Evolutionary conservation across 441 rosid species (phyloP), one percentile per base, ranked within the genome.

Genomic region (Flueggea neowawraea): DNA sequence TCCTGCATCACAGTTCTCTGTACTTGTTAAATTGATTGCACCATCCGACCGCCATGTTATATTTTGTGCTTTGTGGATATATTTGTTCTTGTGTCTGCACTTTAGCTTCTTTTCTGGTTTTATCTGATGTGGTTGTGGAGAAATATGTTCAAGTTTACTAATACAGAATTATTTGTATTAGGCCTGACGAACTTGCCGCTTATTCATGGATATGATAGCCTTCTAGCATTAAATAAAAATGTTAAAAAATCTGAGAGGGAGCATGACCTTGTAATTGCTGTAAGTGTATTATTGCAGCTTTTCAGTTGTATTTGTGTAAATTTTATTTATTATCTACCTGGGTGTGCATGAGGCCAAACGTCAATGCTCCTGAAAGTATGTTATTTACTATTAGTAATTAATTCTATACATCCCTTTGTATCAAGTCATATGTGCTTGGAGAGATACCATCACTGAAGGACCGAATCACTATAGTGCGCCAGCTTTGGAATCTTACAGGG

Each of bases 201-300:
- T 62, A 84, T 94, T 71, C 91, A 86, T 75, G 79, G 98, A 61
- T 89, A 83, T 69, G 69, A 58, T 54, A 90, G 86, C 82, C 73
- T 94, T 65, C 85, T 84, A 71, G 86, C 91, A 13, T 79, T 94
- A 55, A 65, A 63, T 22, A 86, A 87, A 74, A 81, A 70, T 60
- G 68, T 85, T 64, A 71, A 60, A 16, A 87, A 81, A 69, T 75
- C 79, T 0, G 91, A 83, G 77, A 80, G 95, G 78, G 67, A 85
- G 61, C 98, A 94, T 52, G 85, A 94, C 79, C 96, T 94, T 79
- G 98, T 94, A 52, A 87, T 94, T 55, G 98, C 97, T 76, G 97
- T 90, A 80, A 76, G 99, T 22, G 28, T 22, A 22, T 22, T 22
- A 22, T 22, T 22, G 28, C 28, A 22, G 28, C 1, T 22, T 22